Evolutionary conservation across 164 flowering plant genomes (phyloP).

Genomic region (Chimonanthus salicifolius): DNA sequence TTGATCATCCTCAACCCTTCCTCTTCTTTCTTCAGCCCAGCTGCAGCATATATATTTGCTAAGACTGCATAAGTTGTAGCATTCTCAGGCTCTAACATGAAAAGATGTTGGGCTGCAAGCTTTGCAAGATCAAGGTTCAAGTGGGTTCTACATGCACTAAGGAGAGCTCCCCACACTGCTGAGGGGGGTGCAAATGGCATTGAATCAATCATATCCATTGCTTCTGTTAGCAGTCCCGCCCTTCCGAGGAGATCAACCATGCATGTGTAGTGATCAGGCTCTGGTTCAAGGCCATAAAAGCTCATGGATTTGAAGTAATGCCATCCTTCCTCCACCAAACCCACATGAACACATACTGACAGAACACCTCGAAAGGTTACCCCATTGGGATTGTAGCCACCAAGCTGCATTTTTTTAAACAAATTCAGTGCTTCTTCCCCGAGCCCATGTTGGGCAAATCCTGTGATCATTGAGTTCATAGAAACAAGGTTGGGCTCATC

Average conservation of each 20-base stretch:
- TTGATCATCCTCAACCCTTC: constrained; percentile 24
- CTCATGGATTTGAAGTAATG: constrained; percentile 36
- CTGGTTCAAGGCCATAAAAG: constrained; percentile 31
- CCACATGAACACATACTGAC: constrained; percentile 40
- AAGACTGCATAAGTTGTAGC: constrained; percentile 36
- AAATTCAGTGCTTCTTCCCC: constrained; percentile 32
- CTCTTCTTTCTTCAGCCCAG: constrained; percentile 21
- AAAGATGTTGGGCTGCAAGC: constrained; percentile 50
- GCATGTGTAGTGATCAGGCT: constrained; percentile 43
- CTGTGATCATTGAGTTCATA: constrained; percentile 40
- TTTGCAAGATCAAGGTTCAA: constrained; percentile 69
- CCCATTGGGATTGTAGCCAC: constrained; percentile 27
- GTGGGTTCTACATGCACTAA: constrained; percentile 69
- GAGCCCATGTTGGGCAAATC: constrained; percentile 44
- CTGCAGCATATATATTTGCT: constrained; percentile 26
- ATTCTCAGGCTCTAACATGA: constrained; percentile 32
- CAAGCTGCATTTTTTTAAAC: constrained; percentile 23
- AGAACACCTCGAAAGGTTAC: constrained; percentile 40
- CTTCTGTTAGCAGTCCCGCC: constrained; percentile 36
- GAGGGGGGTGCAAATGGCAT: constrained; percentile 80
- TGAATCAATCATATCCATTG: constrained; percentile 31
- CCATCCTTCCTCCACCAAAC: constrained; percentile 40
- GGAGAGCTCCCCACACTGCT: constrained; percentile 80
- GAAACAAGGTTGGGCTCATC: constrained; percentile 28
- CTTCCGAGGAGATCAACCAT: constrained; percentile 51